Evolutionary conservation across 106 monocot genomes (phyloP).

Genomic region (Dendrobium huoshanense): DNA sequence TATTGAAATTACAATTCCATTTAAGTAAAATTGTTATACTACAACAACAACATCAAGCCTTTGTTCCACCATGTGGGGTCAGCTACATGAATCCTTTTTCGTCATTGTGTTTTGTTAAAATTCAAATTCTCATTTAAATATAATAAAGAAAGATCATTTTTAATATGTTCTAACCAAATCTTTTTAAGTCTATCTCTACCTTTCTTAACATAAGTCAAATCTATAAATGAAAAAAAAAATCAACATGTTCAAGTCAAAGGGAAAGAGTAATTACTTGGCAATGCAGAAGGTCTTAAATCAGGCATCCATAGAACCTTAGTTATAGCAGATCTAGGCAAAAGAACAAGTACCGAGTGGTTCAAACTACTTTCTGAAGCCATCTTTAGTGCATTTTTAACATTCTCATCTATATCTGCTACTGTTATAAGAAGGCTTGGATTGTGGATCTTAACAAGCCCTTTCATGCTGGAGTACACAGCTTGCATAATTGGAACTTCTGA

Average conservation of each 20-base stretch:
- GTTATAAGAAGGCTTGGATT: slow-evolving; percentile 78
- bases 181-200: too few species aligned
- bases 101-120: too few species aligned
- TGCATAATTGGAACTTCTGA: slow-evolving; percentile 81
- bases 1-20: too few species aligned
- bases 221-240: too few species aligned
- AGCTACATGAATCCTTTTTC: too few species aligned
- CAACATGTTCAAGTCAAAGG: background rate
- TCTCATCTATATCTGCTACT: slow-evolving; percentile 46
- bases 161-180: too few species aligned
- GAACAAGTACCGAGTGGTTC: slow-evolving; percentile 50
- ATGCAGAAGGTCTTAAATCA: slow-evolving; percentile 50
- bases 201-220: too few species aligned
- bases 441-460: slow-evolving; percentile 76
- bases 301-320: slow-evolving; percentile 94
- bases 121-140: too few species aligned
- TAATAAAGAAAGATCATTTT: too few species aligned
- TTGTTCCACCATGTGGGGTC: too few species aligned
- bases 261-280: slow-evolving; percentile 51
- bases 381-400: slow-evolving; percentile 67
- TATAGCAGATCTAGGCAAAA: slow-evolving; percentile 46
- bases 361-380: slow-evolving; percentile 61
- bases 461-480: slow-evolving; percentile 82
- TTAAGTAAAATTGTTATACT: too few species aligned
- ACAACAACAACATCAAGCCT: too few species aligned